Percentiles rank a stretch among this genome's conserved stretches.
Evolutionary conservation across 805 yeast species (phyloP).

Genomic region (Myxozyma geophila): DNA sequence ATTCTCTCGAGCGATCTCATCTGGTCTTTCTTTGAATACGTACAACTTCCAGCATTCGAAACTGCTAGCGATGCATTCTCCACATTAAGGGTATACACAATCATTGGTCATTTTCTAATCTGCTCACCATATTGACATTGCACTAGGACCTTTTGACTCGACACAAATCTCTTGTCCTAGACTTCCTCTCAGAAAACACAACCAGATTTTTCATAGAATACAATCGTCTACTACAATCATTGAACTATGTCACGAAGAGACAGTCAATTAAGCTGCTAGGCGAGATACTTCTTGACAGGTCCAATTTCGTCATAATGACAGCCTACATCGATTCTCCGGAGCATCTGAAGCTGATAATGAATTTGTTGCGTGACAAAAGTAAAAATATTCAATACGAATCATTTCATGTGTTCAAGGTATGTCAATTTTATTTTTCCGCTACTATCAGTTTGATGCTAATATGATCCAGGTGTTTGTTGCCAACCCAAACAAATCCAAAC

Average conservation of each 20-base stretch:
- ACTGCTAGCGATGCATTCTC: constrained; percentile 87
- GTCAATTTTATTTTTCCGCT: not conserved
- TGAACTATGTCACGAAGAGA: constrained; percentile 89
- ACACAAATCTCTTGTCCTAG: constrained; percentile 71
- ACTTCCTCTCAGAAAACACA: constrained; percentile 65
- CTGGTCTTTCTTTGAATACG: constrained; percentile 85
- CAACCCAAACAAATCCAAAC: constrained; percentile 85
- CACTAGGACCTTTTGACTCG: constrained; percentile 61
- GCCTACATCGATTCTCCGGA: constrained; percentile 79
- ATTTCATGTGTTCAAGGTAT: constrained; percentile 83
- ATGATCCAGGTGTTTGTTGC: constrained; percentile 70
- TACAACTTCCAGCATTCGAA: constrained; percentile 78
- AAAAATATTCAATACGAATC: constrained; percentile 88
- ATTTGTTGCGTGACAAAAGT: constrained; percentile 81
- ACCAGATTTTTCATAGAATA: constrained; percentile 63
- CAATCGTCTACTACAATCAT: constrained; percentile 71
- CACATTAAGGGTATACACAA: constrained; percentile 53
- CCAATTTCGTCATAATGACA: constrained; percentile 73
- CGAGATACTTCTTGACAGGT: constrained; percentile 69
- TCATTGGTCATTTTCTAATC: constrained; percentile 24
- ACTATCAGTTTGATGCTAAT: not conserved
- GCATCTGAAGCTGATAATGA: constrained; percentile 85
- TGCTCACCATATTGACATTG: not conserved
- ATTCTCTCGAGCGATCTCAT: constrained; percentile 62
- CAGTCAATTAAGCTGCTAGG: constrained; percentile 79